A percentile compares a stretch with the other conserved stretches of the same genome.
Conservation (phyloP, 139 green algal species). For the Ostreobium quekettii region DNA sequence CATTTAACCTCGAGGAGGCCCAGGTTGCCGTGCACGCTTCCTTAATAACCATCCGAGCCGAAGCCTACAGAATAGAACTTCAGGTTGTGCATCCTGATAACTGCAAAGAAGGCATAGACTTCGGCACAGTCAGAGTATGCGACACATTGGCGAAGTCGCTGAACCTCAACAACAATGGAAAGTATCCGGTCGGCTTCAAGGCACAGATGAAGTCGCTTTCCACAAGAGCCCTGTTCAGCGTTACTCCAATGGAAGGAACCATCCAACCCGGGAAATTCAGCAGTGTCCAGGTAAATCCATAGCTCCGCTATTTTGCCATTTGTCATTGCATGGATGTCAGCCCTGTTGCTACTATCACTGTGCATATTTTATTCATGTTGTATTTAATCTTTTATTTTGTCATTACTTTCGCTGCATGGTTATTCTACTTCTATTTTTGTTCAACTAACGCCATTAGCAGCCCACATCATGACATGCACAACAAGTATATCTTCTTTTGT, state of each 20-base stretch:
- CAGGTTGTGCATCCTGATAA: too few species aligned
- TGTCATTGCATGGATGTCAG: too few species aligned
- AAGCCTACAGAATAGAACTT: conserved; percentile 68
- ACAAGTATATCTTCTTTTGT: too few species aligned
- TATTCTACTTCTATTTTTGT: too few species aligned
- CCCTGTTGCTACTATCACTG: too few species aligned
- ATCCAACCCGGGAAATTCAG: not conserved
- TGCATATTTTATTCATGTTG: too few species aligned
- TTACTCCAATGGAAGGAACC: not conserved
- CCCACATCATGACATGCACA: too few species aligned
- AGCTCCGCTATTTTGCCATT: too few species aligned
- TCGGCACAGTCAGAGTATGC: conserved; percentile 26
- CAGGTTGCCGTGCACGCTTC: conserved; percentile 40
- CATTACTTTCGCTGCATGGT: too few species aligned
- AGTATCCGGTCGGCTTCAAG: conserved; percentile 57
- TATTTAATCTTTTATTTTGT: too few species aligned
- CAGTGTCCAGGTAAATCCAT: not conserved
- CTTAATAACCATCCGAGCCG: conserved; percentile 48
- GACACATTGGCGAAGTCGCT: conserved; percentile 37
- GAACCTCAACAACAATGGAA: conserved; percentile 58
- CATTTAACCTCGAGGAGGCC: too few species aligned
- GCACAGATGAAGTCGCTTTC: conserved; percentile 28
- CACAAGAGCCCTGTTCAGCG: not conserved
- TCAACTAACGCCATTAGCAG: too few species aligned
- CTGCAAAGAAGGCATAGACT: conserved; percentile 31